Base-by-base conservation (phyloP, 176 grass and related monocot genomes). In the Carex scoparia region DNA sequence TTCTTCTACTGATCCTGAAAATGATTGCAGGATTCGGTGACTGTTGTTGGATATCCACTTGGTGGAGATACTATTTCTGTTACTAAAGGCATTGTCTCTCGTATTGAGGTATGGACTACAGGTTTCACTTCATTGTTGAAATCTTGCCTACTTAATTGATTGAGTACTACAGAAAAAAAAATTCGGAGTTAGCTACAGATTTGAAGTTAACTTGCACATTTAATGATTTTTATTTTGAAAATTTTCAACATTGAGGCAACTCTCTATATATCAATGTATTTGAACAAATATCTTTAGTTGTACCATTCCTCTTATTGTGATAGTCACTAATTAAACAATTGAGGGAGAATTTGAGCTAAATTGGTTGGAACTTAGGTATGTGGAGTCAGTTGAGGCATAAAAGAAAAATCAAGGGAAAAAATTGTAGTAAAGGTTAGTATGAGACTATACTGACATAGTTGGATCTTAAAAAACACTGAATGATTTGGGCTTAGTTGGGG, bases 21-120 rank as follows among this genome's bases (percentile, higher is more conserved):
- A 19, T 16, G 32, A 5, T 23, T 80, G 56, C 85, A 99, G 93
- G 96, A 99, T 87, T 81, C 97, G 48, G 91, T 96, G 66, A 99
- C 85, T 62, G 97, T 99, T 87, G 97, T 99, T 64, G 97, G 97
- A 84, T 99, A 99, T 94, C 97, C 97, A 82, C 85, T 95, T 69
- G 97, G 93, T 61, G 93, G 97, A 88, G 93, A 96, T 75, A 99
- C 91, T 14, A 96, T 99, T 85, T 99, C 93, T 75, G 97, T 99
- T 77, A 99, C 97, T 88, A 99, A 99, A 92, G 97, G 97, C 69
- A 89, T 99, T 28, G 97, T 99, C 40, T 99, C 93, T 65, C 97
- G 93, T 56, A 96, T 99, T 91, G 93, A 99, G 93, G 93, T 99
- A 79, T 58, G 54, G 28, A 58, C 13, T 57, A 57, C 74, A 79